Base-by-base conservation (phyloP, 2,329 filamentous ascomycete species). In the Xylariomycetidae sp. region DNA sequence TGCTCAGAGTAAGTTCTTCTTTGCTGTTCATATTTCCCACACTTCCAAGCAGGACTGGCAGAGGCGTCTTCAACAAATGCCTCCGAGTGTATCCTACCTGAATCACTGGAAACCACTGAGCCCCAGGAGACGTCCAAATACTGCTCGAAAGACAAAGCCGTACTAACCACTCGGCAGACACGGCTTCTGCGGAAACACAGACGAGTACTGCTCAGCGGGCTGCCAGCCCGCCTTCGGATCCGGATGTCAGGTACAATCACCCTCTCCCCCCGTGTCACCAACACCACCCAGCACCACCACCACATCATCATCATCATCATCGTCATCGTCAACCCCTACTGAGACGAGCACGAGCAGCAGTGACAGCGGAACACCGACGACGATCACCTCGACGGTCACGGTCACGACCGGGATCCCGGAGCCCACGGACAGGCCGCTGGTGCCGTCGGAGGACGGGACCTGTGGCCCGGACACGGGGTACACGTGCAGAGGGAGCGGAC, bases 191-290 rank as follows among this genome's bases (percentile, higher is more conserved):
- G 63, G 66, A 25, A 49, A 47, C 14, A 57, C 57, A 2, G 49
- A 48, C n/a, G 59, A 57, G 22, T 59, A 67, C 38, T 67, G 63
- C 43, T 50, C 50, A 18, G 46, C 38, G 1, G 60, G 58, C 9
- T 67, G 64, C 39, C 62, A 65, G 42, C 38, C 48, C 6, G 46
- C n/a, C 2, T 59, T 54, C 31, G 56, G 56, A 33, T 49, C 48
- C 22, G 48, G 53, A 26, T 53, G 49, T 43, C 41, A 46, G 48
- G 48, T 43, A 49, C 27, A 31, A 31, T 13, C 17, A 26, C 26
- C 41, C 29, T 40, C 43, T 25, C 34, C 43, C 39, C 37, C 42
- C 18, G 32, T 32, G 24, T 13, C 24, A 9, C 34, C 39, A 26
- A 37, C 44, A 33, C 28, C 31, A 35, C 38, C 43, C 30, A 35